These are phyloP conservation scores for Microcyclospora tardicrescens DNA, from an alignment of 2,329 filamentous ascomycete genomes.

Conservation along the genomic window DNA sequence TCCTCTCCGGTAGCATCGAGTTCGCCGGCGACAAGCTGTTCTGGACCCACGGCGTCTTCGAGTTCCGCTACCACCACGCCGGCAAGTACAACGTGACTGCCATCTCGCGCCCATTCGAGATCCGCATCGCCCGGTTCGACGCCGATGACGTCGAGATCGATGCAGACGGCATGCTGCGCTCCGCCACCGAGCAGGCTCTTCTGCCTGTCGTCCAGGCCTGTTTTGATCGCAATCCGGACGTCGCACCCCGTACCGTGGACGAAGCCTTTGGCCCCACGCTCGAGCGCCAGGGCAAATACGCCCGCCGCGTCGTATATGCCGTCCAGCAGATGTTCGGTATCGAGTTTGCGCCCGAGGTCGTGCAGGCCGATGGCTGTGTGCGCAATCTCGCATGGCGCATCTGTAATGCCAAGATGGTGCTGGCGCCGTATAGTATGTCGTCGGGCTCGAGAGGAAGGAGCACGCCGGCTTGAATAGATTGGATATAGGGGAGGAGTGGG, in stretches of 20 bases:
- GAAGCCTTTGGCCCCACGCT: conserved; percentile 77
- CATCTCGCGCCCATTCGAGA: conserved; percentile 85
- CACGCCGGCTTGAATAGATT: conserved; percentile 16
- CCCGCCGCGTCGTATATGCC: conserved; percentile 81
- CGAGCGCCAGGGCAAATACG: conserved; percentile 78
- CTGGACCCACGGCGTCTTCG: conserved; percentile 94
- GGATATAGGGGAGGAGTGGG: background rate
- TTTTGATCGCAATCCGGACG: conserved; percentile 80
- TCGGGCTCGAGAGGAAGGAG: conserved; percentile 26
- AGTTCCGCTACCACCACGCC: conserved; percentile 93
- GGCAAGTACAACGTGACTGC: conserved; percentile 89
- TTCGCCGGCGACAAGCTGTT: conserved; percentile 90
- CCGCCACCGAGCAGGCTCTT: conserved; percentile 61
- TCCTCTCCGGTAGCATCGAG: conserved; percentile 66
- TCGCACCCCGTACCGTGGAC: conserved; percentile 66
- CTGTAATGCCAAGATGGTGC: conserved; percentile 86
- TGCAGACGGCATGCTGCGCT: conserved; percentile 48
- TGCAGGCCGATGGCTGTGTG: conserved; percentile 82
- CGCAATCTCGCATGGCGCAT: conserved; percentile 87
- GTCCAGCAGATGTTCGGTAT: conserved; percentile 94
- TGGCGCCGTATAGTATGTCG: conserved; percentile 43
- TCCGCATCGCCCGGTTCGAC: conserved; percentile 69
- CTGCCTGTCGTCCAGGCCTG: conserved; percentile 82
- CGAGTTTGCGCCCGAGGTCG: conserved; percentile 85
- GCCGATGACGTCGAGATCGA: conserved; percentile 48